Percentiles rank a stretch among this genome's conserved stretches.
Conservation (phyloP, 1,139 yeast species). For the Meyerozyma carpophila region DNA sequence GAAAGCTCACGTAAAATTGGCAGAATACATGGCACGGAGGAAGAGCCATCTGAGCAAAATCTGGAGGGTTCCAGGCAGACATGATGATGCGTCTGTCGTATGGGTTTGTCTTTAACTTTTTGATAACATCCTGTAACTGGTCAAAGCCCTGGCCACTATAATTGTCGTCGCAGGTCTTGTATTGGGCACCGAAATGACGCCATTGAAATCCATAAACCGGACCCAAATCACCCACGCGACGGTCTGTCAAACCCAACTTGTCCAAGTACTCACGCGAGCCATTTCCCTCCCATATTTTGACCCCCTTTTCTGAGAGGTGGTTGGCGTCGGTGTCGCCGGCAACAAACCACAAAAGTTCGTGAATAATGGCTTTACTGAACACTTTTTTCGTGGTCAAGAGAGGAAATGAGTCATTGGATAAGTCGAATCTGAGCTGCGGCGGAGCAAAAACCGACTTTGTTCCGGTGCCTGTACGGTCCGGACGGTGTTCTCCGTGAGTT, state of each 20-base stretch:
- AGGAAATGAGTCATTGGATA: constrained; percentile 73
- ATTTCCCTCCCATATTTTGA: constrained; percentile 97
- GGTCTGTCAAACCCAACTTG: constrained; percentile 67
- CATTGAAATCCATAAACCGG: constrained; percentile 99
- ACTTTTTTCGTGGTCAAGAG: constrained; percentile 89
- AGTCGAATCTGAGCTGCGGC: constrained; percentile 82
- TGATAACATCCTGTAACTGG: constrained; percentile 75
- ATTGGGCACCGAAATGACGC: constrained; percentile 97
- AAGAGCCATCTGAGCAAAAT: constrained; percentile 85
- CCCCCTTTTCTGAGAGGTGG: constrained; percentile 71
- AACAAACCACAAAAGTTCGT: constrained; percentile 90
- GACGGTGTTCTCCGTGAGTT: constrained; percentile 79
- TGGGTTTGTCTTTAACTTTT: constrained; percentile 79
- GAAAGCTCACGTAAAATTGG: constrained; percentile 88
- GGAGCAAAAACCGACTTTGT: constrained; percentile 90
- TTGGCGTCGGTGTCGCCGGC: constrained; percentile 88
- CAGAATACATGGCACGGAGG: constrained; percentile 98
- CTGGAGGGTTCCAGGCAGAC: constrained; percentile 99
- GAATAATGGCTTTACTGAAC: constrained; percentile 81
- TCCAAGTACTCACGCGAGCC: constrained; percentile 94
- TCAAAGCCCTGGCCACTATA: constrained; percentile 87
- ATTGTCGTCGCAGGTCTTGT: constrained; percentile 78
- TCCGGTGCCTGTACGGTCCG: constrained; percentile 97
- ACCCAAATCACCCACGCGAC: constrained; percentile 93
- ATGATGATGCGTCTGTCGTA: constrained; percentile 89